Evolutionary conservation across 768 basidiomycete species (phyloP).

Genomic region (Psilocybe cubensis): DNA sequence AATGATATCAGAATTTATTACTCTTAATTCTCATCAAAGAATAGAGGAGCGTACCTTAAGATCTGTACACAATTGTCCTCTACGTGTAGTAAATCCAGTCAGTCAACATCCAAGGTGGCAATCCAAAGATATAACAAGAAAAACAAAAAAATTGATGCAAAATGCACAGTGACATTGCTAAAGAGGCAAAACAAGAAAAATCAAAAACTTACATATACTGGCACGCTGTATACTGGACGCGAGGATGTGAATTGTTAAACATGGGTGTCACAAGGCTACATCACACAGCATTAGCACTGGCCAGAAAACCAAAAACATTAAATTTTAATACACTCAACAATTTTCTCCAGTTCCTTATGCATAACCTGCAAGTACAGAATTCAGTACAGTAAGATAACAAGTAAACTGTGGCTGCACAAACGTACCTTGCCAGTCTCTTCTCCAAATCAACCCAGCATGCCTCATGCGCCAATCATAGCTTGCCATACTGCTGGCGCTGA

Average conservation of each 20-base stretch:
- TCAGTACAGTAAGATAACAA: not conserved
- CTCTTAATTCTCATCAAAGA: not conserved
- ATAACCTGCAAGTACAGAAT: constrained; percentile 52
- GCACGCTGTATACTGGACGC: constrained; percentile 77
- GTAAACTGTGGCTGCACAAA: too few relatives aligned
- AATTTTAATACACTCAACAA: constrained; percentile 65
- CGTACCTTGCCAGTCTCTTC: constrained; percentile 79
- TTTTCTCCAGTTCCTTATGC: constrained; percentile 80
- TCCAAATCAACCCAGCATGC: constrained; percentile 85
- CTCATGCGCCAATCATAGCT: constrained; percentile 85
- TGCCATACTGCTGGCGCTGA: too few relatives aligned
- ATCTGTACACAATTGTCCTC: constrained; percentile 90
- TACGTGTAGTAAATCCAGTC: too few relatives aligned
- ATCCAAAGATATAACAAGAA: not conserved
- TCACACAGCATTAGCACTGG: not conserved
- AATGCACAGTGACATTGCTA: not conserved
- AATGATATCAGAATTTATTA: not conserved
- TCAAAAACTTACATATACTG: constrained; percentile 74
- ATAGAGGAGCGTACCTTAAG: constrained; percentile 61
- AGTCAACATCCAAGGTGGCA: not conserved
- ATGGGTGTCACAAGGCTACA: constrained; percentile 73
- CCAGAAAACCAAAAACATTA: not conserved
- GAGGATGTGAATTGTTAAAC: constrained; percentile 79
- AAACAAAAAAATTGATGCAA: not conserved
- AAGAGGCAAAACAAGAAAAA: not conserved